Evolutionary conservation across 805 yeast species (phyloP).

Genomic region (Yamadazyma philogaea): DNA sequence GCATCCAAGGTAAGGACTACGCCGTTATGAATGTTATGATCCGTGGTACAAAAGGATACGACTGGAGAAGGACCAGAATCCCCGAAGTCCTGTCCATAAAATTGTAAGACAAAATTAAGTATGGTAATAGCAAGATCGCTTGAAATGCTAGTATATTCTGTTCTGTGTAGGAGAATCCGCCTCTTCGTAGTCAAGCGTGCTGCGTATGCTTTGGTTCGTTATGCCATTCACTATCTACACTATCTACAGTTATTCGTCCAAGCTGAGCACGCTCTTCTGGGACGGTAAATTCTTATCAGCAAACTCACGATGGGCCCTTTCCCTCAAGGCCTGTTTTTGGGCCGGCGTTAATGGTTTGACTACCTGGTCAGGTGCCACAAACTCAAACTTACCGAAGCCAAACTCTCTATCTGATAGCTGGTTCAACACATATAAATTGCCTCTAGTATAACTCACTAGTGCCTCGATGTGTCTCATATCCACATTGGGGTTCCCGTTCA

Average conservation of each 20-base stretch:
- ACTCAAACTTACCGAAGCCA: conserved; percentile 83
- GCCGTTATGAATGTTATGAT: conserved; percentile 46
- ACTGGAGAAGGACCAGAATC: conserved; percentile 27
- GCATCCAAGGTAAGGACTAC: conserved; percentile 36
- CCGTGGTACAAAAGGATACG: conserved; percentile 33
- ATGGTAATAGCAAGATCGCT: neutral
- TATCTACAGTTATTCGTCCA: conserved; percentile 32
- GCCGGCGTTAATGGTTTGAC: conserved; percentile 68
- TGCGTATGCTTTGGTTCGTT: neutral
- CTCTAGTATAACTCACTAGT: conserved; percentile 82
- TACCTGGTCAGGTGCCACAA: conserved; percentile 76
- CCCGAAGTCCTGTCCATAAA: neutral
- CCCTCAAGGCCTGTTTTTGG: conserved; percentile 56
- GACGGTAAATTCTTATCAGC: conserved; percentile 59
- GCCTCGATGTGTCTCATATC: conserved; percentile 86
- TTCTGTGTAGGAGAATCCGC: too few relatives aligned
- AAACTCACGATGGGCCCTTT: conserved; percentile 50
- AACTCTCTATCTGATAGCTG: conserved; percentile 88
- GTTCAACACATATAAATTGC: conserved; percentile 83
- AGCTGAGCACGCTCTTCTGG: conserved; percentile 44
- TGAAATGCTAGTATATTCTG: too few relatives aligned
- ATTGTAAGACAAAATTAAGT: neutral
- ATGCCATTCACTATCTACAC: neutral
- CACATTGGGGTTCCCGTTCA: conserved; percentile 76
- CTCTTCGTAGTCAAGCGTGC: too few relatives aligned